Percentiles rank a stretch among this genome's conserved stretches.
Evolutionary conservation across 2,329 filamentous ascomycete genomes (phyloP).

Genomic region (Chaetomiaceae sp.): DNA sequence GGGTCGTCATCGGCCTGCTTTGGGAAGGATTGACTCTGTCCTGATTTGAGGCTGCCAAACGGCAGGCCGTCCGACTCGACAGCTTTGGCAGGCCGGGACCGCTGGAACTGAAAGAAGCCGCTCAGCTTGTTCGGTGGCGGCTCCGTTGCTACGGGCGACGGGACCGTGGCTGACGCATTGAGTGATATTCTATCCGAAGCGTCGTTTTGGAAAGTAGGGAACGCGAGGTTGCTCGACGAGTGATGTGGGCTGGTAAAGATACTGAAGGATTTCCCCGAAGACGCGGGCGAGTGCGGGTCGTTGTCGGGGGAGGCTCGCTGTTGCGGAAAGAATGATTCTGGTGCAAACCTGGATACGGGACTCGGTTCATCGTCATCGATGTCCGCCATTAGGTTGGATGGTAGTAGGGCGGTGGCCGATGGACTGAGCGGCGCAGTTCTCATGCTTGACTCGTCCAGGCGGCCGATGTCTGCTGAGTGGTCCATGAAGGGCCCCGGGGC

Average conservation of each 20-base stretch:
- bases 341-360: conserved; percentile 32
- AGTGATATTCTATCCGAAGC: conserved; percentile 43
- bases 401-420: conserved; percentile 68
- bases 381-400: conserved; percentile 63
- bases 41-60: conserved; percentile 64
- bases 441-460: conserved; percentile 58
- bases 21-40: conserved; percentile 76
- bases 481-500: conserved; percentile 51
- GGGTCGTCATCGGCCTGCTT: conserved; percentile 53
- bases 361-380: conserved; percentile 57
- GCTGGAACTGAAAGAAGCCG: conserved; percentile 55
- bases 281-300: conserved; percentile 57
- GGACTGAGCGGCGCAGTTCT: conserved; percentile 67
- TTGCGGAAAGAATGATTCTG: conserved; percentile 36
- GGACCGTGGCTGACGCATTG: conserved; percentile 33
- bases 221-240: conserved; percentile 56
- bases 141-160: conserved; percentile 38
- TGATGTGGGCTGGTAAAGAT: conserved; percentile 59
- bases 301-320: conserved; percentile 35
- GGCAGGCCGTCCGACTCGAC: conserved; percentile 57
- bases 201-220: conserved; percentile 46
- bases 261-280: conserved; percentile 54
- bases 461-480: conserved; percentile 40
- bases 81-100: conserved; percentile 59
- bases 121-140: conserved; percentile 41